A percentile compares a stretch with the other conserved stretches of the same genome.
Evolutionary conservation across 1,284 basidiomycete species (phyloP).

Genomic region (Coniferiporia sulphurascens): DNA sequence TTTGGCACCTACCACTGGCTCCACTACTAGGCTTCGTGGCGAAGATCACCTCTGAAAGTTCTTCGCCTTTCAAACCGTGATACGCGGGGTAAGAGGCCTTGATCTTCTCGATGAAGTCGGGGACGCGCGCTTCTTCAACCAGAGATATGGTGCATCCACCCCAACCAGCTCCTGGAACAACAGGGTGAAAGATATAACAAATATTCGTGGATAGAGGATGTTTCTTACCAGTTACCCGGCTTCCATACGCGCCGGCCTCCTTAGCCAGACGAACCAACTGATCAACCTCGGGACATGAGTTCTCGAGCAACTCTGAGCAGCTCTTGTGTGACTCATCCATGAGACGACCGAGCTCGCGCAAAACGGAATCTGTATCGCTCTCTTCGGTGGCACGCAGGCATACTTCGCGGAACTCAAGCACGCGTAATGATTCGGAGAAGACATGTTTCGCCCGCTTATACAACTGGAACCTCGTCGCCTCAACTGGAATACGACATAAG

Average conservation of each 20-base stretch:
- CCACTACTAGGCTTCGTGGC: conserved; percentile 83
- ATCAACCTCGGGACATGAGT: conserved; percentile 77
- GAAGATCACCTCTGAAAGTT: conserved; percentile 68
- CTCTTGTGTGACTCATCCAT: conserved; percentile 78
- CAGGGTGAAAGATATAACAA: conserved; percentile 1
- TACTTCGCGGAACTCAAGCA: conserved; percentile 64
- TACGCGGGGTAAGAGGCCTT: conserved; percentile 60
- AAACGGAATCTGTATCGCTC: conserved; percentile 21
- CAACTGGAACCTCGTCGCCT: conserved; percentile 73
- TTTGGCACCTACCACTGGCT: conserved; percentile 55
- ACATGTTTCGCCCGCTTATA: conserved; percentile 79
- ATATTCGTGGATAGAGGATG: background rate
- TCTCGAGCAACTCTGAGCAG: conserved; percentile 67
- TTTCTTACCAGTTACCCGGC: conserved; percentile 61
- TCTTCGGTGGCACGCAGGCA: conserved; percentile 45
- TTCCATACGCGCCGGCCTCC: conserved; percentile 71
- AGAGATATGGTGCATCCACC: conserved; percentile 86
- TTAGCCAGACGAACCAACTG: conserved; percentile 56
- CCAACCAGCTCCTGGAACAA: conserved; percentile 73
- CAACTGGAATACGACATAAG: conserved; percentile 43
- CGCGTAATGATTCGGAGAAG: conserved; percentile 71
- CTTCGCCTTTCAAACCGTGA: conserved; percentile 52
- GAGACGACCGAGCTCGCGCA: conserved; percentile 57
- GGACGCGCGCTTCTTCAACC: conserved; percentile 63
- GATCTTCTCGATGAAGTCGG: conserved; percentile 62